Evolutionary conservation across 768 basidiomycete species (phyloP), one percentile per base, ranked within the genome.

Genomic region (Nevesoporus exiguus): DNA sequence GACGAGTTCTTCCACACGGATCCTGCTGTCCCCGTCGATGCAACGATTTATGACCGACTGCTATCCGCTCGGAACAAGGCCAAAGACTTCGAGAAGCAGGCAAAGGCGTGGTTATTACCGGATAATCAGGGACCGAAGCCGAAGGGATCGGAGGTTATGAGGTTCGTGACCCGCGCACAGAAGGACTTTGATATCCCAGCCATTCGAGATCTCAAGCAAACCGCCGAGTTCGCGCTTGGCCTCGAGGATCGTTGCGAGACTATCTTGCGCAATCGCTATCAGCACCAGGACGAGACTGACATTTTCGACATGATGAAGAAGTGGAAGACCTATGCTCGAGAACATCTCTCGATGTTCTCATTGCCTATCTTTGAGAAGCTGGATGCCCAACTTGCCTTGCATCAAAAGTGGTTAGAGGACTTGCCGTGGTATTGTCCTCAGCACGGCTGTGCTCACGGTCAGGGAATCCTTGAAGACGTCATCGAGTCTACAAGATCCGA

Each of bases 371-470:
- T 90, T 60, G 86, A 90, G 55, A 83, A 80, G 62, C 73, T 93
- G 25, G 84, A 88, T 45, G 75, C 73, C 13, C 87, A 92, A 66
- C 76, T 92, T 24, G 77, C 73, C 43, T 64, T 74, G 34, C 91
- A 93, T 67, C 76, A 82, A 56, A 76, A 77, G 47, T 93, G 90
- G 90, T 55, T 90, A 27, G 78, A 83, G 60, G 79, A 83, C 30
- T 74, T 93, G 44, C 90, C 90, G 11, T 93, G 90, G 90, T 89
- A 81, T 61, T 87, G 86, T 61, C 72, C 76, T 4, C 81, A 84
- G 55, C 90, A 91, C 64, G 72, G 77, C 54, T 76, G 78, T 49
- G 74, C 81, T 2, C 88, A 92, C 61, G 81, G 82, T 15, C 77
- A 84, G 63, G 70, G 71, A 9, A 78, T 93, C 51, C 75, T 88